These are phyloP conservation scores for Solanum aculeatissimum DNA, from an alignment of 305 asterid species.

Conservation along the genomic window DNA sequence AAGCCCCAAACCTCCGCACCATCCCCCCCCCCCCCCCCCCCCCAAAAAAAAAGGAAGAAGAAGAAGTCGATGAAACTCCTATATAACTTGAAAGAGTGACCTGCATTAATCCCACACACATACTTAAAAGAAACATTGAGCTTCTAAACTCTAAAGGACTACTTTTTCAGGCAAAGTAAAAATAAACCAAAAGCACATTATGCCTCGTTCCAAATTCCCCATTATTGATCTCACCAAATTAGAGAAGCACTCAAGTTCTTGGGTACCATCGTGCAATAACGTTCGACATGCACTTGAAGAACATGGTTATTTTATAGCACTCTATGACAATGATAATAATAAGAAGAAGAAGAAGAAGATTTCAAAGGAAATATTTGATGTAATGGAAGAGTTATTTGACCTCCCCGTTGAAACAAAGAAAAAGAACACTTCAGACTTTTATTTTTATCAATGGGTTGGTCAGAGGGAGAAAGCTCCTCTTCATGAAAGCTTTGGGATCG, in stretches of 20 bases:
- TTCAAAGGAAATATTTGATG: constrained; percentile 27
- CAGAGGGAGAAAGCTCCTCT: constrained; percentile 37
- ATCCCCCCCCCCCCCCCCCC: neutral
- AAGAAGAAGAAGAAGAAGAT: neutral
- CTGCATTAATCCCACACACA: neutral
- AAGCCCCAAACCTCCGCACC: too few species aligned
- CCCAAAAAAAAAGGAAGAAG: too few species aligned
- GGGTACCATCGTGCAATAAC: constrained; percentile 20
- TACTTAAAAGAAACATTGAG: neutral
- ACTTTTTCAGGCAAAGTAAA: neutral
- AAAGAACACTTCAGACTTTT: constrained; percentile 17
- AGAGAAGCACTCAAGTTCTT: constrained; percentile 14
- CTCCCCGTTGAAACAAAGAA: constrained; percentile 46
- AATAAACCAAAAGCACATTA: neutral
- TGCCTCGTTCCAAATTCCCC: constrained; percentile 10
- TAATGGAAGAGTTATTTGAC: constrained; percentile 24
- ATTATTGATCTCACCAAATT: constrained; percentile 21
- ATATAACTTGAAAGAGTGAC: neutral
- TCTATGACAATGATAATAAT: neutral
- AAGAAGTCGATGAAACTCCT: neutral
- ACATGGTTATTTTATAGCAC: constrained; percentile 39
- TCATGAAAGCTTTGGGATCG: constrained; percentile 55
- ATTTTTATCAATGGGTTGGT: constrained; percentile 37
- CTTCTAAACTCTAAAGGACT: neutral
- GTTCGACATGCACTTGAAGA: constrained; percentile 46